phyloP scores from a whole-genome alignment of 805 yeast species.

The Yarrowia sp. region DNA sequence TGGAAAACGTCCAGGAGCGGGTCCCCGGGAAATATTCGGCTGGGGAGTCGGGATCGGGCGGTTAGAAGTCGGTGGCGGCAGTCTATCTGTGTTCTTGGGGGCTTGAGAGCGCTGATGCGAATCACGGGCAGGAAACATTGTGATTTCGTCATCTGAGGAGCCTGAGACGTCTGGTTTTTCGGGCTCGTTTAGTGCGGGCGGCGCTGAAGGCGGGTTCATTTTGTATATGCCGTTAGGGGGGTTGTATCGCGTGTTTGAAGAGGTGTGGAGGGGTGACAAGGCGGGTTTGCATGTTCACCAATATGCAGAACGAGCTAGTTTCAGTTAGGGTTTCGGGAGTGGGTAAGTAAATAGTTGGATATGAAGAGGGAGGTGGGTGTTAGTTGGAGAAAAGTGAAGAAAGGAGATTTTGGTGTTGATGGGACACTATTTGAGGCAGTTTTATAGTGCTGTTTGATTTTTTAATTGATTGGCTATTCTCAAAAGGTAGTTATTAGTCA shows the following conservation, averaged over 20 bases:
- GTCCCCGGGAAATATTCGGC: not conserved
- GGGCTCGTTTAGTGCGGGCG: not conserved
- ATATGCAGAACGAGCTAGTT: not conserved
- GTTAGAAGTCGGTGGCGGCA: constrained; percentile 16
- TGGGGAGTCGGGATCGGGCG: constrained; percentile 15
- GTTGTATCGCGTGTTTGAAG: not conserved
- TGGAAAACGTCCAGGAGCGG: constrained; percentile 13
- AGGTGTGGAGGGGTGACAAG: not conserved
- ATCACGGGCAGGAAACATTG: constrained; percentile 21
- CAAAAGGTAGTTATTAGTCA: no score
- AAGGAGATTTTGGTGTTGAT: not conserved
- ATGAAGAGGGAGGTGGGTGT: not conserved
- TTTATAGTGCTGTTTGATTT: no score
- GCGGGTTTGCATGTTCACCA: not conserved
- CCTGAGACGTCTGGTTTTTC: not conserved
- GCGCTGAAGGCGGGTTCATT: not conserved
- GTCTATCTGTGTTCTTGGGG: not conserved
- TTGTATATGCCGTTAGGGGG: not conserved
- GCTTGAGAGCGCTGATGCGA: not conserved
- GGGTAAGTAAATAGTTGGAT: not conserved
- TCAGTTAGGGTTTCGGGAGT: not conserved
- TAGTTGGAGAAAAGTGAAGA: not conserved
- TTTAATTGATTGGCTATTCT: no score
- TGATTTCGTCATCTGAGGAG: not conserved
- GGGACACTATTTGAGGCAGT: no score